These are phyloP conservation scores for Lepidium didymum DNA, from an alignment of 345 rosid genomes.

Conservation along the genomic window DNA sequence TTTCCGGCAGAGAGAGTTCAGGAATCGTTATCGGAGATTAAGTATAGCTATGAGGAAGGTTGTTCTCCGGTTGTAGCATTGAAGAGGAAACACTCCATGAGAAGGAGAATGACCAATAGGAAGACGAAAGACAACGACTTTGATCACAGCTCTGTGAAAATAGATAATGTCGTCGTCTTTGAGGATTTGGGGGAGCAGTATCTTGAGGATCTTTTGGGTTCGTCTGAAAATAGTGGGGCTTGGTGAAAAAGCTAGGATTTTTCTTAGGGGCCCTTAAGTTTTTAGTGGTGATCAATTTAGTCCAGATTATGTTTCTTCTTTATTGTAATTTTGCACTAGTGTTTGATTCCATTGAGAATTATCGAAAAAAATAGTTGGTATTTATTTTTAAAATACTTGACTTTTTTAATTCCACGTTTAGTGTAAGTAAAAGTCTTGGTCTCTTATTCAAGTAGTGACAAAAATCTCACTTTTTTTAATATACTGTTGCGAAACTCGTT, in stretches of 20 bases:
- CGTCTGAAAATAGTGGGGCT: conserved; percentile 30
- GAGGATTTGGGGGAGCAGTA: conserved; percentile 82
- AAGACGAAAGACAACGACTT: conserved; percentile 31
- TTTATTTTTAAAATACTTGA: neutral
- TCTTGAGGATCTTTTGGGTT: conserved; percentile 54
- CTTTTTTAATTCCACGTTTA: neutral
- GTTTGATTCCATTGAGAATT: neutral
- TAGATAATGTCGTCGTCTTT: conserved; percentile 51
- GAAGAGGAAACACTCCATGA: conserved; percentile 74
- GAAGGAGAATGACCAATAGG: conserved; percentile 41
- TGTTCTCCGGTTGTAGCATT: conserved; percentile 87
- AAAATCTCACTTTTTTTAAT: neutral
- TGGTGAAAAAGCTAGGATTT: conserved; percentile 21
- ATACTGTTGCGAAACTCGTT: too few relatives aligned
- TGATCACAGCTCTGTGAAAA: conserved; percentile 23
- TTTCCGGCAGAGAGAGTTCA: conserved; percentile 62
- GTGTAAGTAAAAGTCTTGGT: neutral
- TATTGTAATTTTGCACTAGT: neutral
- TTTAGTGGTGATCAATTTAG: neutral
- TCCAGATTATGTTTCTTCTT: neutral
- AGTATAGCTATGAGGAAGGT: conserved; percentile 43
- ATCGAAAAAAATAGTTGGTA: neutral
- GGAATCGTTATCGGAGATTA: conserved; percentile 60
- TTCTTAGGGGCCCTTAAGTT: conserved; percentile 11
- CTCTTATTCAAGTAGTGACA: neutral